Conservation (phyloP, 768 basidiomycete genomes). For the Zangia roseola region DNA sequence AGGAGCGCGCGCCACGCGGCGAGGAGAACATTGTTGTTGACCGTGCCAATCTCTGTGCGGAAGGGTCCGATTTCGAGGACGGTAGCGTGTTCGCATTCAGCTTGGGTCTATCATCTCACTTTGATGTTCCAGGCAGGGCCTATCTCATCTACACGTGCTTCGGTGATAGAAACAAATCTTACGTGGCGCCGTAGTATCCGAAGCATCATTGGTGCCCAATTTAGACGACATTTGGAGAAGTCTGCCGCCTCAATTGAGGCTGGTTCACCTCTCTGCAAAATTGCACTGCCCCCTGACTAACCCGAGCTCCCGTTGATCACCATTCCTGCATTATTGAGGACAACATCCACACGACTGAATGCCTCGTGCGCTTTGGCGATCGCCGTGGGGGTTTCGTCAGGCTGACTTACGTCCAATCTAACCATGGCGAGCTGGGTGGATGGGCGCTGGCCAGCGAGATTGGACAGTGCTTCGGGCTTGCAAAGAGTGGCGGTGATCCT, state of each 20-base stretch:
- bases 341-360: slow-evolving; percentile 38
- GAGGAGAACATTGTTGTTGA: neutral
- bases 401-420: slow-evolving; percentile 33
- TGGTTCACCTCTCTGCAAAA: slow-evolving; percentile 39
- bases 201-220: slow-evolving; percentile 16
- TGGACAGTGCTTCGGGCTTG: slow-evolving; percentile 33
- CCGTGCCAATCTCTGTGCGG: slow-evolving; percentile 1
- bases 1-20: slow-evolving; percentile 5
- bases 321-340: slow-evolving; percentile 39
- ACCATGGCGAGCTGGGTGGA: slow-evolving; percentile 21
- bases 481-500: slow-evolving; percentile 45
- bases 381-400: slow-evolving; percentile 23
- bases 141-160: slow-evolving; percentile 23
- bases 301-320: slow-evolving; percentile 32
- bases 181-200: slow-evolving; percentile 30
- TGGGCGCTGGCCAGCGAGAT: slow-evolving; percentile 28
- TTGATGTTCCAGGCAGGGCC: slow-evolving; percentile 27
- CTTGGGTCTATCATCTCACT: neutral
- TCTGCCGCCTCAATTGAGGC: slow-evolving; percentile 33
- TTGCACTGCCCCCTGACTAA: slow-evolving; percentile 30
- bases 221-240: slow-evolving; percentile 36
- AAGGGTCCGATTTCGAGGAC: slow-evolving; percentile 16
- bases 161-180: slow-evolving; percentile 1
- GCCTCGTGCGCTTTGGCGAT: slow-evolving; percentile 28
- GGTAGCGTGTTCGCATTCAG: neutral